A percentile compares a stretch with the other conserved stretches of the same genome.
Conservation (phyloP, 495 filamentous ascomycete genomes). For the Lophiostoma macrostomum region DNA sequence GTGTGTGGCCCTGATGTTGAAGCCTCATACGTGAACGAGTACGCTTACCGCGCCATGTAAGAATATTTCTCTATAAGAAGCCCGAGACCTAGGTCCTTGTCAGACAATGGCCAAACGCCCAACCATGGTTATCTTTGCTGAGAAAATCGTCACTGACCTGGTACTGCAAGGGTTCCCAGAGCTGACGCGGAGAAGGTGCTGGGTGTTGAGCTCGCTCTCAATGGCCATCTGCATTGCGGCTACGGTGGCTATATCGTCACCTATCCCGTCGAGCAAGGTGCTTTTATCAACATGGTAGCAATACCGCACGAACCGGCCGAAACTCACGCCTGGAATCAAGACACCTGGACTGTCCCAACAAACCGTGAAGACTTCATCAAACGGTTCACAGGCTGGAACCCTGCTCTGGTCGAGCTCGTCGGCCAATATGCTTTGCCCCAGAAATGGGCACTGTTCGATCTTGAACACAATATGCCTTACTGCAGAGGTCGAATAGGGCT, state of each 20-base stretch:
- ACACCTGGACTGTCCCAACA: constrained; percentile 57
- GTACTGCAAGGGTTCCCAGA: constrained; percentile 58
- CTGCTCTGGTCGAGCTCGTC: constrained; percentile 47
- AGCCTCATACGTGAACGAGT: constrained; percentile 48
- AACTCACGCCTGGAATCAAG: constrained; percentile 44
- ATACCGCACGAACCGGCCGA: constrained; percentile 8
- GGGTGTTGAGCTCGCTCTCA: constrained; percentile 50
- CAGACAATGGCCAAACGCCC: no score
- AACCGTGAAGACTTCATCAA: constrained; percentile 53
- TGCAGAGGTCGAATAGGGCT: constrained; percentile 54
- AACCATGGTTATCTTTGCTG: no score
- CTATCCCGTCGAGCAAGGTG: constrained; percentile 61
- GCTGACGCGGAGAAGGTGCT: constrained; percentile 52
- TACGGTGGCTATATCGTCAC: constrained; percentile 58
- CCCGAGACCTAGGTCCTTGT: no score
- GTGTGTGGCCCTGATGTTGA: constrained; percentile 42
- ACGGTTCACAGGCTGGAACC: constrained; percentile 55
- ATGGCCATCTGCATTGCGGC: constrained; percentile 56
- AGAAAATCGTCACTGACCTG: no score
- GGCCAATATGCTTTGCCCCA: constrained; percentile 38
- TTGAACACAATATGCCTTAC: constrained; percentile 54
- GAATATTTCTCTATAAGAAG: no score
- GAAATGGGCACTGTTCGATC: constrained; percentile 59
- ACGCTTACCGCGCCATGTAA: constrained; percentile 58
- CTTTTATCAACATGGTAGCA: constrained; percentile 52